Evolutionary conservation across 371 early-diverging fungal species (phyloP), one percentile per base, ranked within the genome.

Genomic region (Massospora cicadina): DNA sequence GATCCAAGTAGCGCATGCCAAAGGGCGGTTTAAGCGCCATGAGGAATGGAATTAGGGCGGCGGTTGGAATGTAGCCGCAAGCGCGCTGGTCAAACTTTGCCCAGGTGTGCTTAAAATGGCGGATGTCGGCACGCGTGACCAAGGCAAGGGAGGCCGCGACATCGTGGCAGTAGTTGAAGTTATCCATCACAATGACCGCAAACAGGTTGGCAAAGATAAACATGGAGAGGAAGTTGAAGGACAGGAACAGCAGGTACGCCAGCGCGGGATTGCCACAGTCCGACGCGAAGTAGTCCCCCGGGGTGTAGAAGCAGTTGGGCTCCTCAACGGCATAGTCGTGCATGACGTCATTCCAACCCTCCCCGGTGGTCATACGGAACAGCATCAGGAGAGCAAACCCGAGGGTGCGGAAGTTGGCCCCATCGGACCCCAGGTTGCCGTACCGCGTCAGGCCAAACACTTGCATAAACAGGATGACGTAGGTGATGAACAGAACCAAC

Each of bases 311-410:
- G 73, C 87, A 87, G 33, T 77, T 65, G 0, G 87, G 85, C 10
- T 67, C 66, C 64, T 83, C 79, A 0, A 83, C 71, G 2, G 81
- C 74, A 65, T 79, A 82, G 65, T 85, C 85, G 65, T 82, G 81
- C 82, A 85, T 83, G 5, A 84, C 74, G 13, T 77, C 71, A 63
- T 87, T 85, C 87, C 87, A 87, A 21, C 79, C 81, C 71, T 87
- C 87, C 12, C 86, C 85, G 21, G 81, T 81, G 0, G 84, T 79
- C 69, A 81, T 82, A 33, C 85, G 77, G 2, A 83, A 74, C 64
- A 85, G 75, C 31, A 80, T 78, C n/a, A 82, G 75, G 67, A 87
- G 65, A 0, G 85, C 73, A 24, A 69, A 74, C 24, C 78, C 71
- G 69, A 78, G 78, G 25, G 72, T 68, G 53, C 84, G 68, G 66